phyloP scores from a whole-genome alignment of 352 stramenopile species.

The Globisporangium uncinulatum region DNA sequence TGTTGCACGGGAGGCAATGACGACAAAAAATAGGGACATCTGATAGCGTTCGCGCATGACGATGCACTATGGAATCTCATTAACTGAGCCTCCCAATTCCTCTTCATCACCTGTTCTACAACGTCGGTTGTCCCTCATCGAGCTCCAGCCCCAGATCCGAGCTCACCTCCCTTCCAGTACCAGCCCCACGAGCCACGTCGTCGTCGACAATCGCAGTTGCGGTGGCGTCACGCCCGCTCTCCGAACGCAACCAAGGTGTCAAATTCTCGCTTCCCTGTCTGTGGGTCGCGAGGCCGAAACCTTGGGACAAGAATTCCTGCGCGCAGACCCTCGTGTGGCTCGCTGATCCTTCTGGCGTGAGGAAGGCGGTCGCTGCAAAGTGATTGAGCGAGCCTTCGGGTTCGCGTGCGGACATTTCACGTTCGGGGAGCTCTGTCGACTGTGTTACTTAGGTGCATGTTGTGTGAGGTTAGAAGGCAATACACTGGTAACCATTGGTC shows the following conservation, averaged over 20 bases:
- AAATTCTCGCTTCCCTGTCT: slow-evolving; percentile 79
- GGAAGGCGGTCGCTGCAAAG: slow-evolving; percentile 63
- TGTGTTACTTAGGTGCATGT: neutral
- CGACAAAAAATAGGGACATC: slow-evolving; percentile 90
- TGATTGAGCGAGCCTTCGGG: slow-evolving; percentile 32
- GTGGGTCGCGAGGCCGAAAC: slow-evolving; percentile 84
- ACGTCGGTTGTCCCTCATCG: too few species aligned
- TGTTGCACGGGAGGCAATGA: slow-evolving; percentile 46
- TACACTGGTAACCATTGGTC: too few species aligned
- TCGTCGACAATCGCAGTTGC: neutral
- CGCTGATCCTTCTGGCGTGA: slow-evolving; percentile 29
- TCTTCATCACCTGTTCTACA: too few species aligned
- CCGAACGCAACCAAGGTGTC: slow-evolving; percentile 76
- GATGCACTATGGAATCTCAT: slow-evolving; percentile 90
- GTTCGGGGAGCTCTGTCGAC: neutral
- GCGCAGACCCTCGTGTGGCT: slow-evolving; percentile 10
- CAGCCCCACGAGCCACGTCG: neutral
- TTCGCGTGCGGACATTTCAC: slow-evolving; percentile 25
- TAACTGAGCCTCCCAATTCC: slow-evolving; percentile 72
- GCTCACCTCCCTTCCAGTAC: neutral
- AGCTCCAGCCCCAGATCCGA: too few species aligned
- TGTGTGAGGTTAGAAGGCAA: too few species aligned
- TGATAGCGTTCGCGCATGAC: slow-evolving; percentile 54
- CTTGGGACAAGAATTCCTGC: slow-evolving; percentile 62
- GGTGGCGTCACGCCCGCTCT: too few species aligned